Percentiles rank a stretch among this genome's conserved stretches.
Evolutionary conservation across 345 rosid genomes (phyloP).

Genomic region (Physaria fendleri): DNA sequence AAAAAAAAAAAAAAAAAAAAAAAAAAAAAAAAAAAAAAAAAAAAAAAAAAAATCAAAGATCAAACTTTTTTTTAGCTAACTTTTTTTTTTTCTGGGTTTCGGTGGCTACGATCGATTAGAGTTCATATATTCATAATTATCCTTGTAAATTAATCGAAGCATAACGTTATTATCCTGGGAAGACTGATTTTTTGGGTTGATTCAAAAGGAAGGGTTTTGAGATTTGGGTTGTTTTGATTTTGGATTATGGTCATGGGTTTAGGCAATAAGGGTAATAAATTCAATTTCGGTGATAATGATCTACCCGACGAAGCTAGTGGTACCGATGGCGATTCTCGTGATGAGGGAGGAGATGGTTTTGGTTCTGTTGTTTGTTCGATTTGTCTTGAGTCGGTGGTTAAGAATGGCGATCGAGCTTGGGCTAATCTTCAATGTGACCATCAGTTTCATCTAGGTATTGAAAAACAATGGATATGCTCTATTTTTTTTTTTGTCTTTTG

Average conservation of each 20-base stretch:
- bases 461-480: constrained; percentile 12
- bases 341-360: constrained; percentile 42
- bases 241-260: constrained; percentile 57
- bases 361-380: constrained; percentile 83
- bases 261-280: constrained; percentile 40
- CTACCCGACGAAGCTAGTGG: constrained; percentile 46
- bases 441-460: constrained; percentile 75
- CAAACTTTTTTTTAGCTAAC: not conserved
- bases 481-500: not conserved
- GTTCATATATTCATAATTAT: constrained; percentile 8
- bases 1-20: not conserved
- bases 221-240: constrained; percentile 21
- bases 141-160: not conserved
- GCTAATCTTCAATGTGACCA: constrained; percentile 98
- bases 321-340: constrained; percentile 39
- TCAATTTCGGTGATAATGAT: constrained; percentile 35
- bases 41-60: not conserved
- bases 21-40: not conserved
- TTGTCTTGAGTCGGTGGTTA: constrained; percentile 76
- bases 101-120: constrained; percentile 17
- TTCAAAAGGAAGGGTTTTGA: constrained; percentile 23
- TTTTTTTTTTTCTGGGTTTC: not conserved
- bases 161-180: not conserved
- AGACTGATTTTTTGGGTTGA: not conserved
- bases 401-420: constrained; percentile 88